Evolutionary conservation across 768 basidiomycete genomes (phyloP).

Genomic region (Amanita molliuscula): DNA sequence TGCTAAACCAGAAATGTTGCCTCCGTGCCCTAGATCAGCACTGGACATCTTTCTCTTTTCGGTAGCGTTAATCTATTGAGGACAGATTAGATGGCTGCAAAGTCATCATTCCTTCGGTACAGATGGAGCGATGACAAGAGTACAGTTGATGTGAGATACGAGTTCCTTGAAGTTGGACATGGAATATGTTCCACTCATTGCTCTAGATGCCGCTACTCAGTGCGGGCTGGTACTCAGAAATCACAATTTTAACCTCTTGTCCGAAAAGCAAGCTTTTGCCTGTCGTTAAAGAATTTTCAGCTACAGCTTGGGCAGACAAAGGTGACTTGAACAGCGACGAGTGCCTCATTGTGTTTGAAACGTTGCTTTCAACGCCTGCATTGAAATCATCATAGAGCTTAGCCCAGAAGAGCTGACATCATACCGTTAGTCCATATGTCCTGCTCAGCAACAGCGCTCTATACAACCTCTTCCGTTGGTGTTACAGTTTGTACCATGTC

Average conservation of each 20-base stretch:
- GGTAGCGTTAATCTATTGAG: constrained; percentile 4
- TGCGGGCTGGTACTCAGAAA: no score
- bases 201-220: not conserved
- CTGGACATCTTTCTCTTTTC: constrained; percentile 8
- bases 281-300: not conserved
- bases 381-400: not conserved
- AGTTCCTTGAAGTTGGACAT: constrained; percentile 37
- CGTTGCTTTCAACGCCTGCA: not conserved
- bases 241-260: not conserved
- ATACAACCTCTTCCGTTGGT: not conserved
- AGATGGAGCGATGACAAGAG: constrained; percentile 49
- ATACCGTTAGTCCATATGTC: constrained; percentile 4
- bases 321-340: constrained; percentile 1
- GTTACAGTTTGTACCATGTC: not conserved
- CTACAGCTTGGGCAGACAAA: not conserved
- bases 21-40: not conserved
- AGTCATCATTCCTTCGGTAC: constrained; percentile 29
- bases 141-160: constrained; percentile 56
- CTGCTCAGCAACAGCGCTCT: not conserved
- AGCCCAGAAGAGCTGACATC: not conserved
- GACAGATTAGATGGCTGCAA: not conserved
- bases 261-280: not conserved
- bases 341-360: not conserved
- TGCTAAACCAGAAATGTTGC: not conserved
- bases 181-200: not conserved